Base-by-base conservation (phyloP, 2,329 filamentous ascomycete species). In the Aspergillus sp. region DNA sequence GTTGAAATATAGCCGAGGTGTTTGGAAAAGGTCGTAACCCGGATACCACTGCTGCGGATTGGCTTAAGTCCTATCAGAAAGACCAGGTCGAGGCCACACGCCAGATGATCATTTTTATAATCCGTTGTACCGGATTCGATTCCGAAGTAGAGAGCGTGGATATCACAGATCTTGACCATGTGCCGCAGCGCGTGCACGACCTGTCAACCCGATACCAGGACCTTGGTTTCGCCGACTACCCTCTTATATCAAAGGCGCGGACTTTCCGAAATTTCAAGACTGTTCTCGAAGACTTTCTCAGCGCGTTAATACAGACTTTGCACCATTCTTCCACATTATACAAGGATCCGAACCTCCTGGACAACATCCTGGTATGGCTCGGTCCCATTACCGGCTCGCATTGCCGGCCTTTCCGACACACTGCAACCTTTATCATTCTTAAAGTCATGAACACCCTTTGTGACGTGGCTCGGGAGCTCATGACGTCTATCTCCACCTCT, bases 371-470 rank as follows among this genome's bases (percentile, higher is more conserved):
- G 67, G 84, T 91, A 59, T 99, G 95, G 95, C 83, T 97, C 61
- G 89, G 88, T 45, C 90, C 91, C 60, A 91, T 99, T 89, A 95
- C 94, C 2, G 95, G 92, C 4, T 93, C 92, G 0, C 84, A 87
- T 4, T 88, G 94, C 62, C 87, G 95, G 57, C 92, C 95, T 1
- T 97, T 99, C 77, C 86, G 95, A 64, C 95, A 99, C 76, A 99
- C 95, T 0, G 90, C 93, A 0, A 96, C 94, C 1, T 88, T 95
- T 0, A 88, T 94, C 24, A 89, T 91, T 1, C 80, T 98, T 36
- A 85, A 91, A 16, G 89, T 96, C 64, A 89, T 91, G 57, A 91
- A 87, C 36, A 86, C 90, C 0, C 81, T 98, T 26, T 93, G 92
- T 63, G 82, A 86, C 51, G 82, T 94, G 36, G 90, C 90, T 11